Evolutionary conservation across 2,329 filamentous ascomycete genomes (phyloP).

Genomic region (Celoporthe dispersa): DNA sequence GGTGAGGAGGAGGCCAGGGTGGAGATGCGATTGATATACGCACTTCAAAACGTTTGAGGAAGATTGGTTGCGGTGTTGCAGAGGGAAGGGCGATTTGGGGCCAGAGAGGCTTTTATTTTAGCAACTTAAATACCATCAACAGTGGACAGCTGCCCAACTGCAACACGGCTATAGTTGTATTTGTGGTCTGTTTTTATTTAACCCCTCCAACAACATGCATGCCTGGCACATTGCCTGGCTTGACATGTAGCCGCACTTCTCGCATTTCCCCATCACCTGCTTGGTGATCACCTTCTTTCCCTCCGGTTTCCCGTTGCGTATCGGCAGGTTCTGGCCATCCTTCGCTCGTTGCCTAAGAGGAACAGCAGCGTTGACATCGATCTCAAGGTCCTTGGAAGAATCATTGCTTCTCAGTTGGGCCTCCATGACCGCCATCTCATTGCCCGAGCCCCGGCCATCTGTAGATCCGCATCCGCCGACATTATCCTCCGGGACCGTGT

Average conservation of each 20-base stretch:
- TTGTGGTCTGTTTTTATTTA: conserved; percentile 78
- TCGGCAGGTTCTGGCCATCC: conserved; percentile 33
- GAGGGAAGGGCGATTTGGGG: not conserved
- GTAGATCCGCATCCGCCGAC: conserved; percentile 76
- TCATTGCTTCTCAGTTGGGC: conserved; percentile 70
- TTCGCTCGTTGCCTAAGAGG: conserved; percentile 39
- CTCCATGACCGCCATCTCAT: conserved; percentile 85
- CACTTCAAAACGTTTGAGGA: conserved; percentile 16
- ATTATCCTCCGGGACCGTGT: conserved; percentile 53
- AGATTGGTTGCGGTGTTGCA: not conserved
- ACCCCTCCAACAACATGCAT: conserved; percentile 82
- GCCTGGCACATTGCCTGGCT: conserved; percentile 95
- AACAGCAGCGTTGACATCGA: conserved; percentile 63
- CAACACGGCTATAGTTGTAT: conserved; percentile 52
- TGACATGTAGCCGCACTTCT: conserved; percentile 91
- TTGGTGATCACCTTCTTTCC: conserved; percentile 42
- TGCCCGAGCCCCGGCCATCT: conserved; percentile 68
- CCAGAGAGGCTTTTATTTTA: not conserved
- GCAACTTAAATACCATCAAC: conserved; percentile 11
- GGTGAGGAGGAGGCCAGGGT: not conserved
- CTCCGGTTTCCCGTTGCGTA: conserved; percentile 30
- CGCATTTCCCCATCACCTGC: conserved; percentile 81
- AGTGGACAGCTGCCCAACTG: conserved; percentile 4
- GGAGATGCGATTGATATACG: not conserved
- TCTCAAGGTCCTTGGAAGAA: conserved; percentile 63